phyloP scores from a whole-genome alignment of 2,329 filamentous ascomycete genomes.

The Sphaceloma murrayae region DNA sequence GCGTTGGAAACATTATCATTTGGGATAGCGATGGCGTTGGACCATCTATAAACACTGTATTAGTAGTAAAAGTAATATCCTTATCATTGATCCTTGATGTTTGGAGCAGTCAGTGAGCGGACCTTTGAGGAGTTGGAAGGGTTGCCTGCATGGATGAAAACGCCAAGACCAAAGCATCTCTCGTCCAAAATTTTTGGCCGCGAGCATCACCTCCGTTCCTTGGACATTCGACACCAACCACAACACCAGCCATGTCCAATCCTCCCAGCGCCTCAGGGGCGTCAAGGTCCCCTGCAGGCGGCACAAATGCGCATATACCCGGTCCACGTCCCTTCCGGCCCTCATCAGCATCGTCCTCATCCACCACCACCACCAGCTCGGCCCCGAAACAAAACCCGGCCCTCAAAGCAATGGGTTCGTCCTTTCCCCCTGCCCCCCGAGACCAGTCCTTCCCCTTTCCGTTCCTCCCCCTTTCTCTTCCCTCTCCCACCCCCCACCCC shows the following conservation, averaged over 20 bases:
- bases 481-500: neutral
- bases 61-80: no score
- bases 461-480: neutral
- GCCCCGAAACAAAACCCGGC: conserved; percentile 13
- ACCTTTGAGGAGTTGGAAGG: no score
- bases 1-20: no score
- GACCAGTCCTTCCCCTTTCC: neutral
- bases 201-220: no score
- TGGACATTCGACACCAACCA: no score
- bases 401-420: conserved; percentile 7
- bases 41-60: no score
- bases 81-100: no score
- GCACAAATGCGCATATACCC: conserved; percentile 13
- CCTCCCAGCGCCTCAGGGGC: conserved; percentile 8
- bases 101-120: no score
- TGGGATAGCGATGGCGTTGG: no score
- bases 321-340: neutral
- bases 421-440: neutral
- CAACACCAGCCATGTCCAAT: conserved; percentile 4
- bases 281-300: conserved; percentile 4
- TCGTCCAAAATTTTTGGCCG: no score
- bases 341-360: neutral
- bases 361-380: conserved; percentile 6
- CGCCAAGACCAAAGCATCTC: no score
- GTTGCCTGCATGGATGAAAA: no score